Percentiles rank a stretch among this genome's conserved stretches.
Conservation (phyloP, 805 yeast species). For the Sugiyamaella boreocaroliniensis region DNA sequence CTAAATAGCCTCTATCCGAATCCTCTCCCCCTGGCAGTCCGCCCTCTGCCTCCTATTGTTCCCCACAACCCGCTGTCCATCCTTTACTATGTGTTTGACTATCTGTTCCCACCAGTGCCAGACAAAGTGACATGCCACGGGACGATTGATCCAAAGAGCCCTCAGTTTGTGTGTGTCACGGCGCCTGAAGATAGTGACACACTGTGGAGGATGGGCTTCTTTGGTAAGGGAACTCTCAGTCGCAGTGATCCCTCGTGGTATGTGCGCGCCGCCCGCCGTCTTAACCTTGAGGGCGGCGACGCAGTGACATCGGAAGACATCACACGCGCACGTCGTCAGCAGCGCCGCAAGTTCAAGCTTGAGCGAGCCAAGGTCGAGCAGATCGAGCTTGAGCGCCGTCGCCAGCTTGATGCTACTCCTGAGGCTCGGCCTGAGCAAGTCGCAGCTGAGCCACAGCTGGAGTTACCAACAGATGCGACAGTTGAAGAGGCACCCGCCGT, state of each 20-base stretch:
- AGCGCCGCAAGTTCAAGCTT: constrained; percentile 64
- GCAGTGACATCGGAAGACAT: constrained; percentile 58
- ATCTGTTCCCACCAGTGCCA: constrained; percentile 16
- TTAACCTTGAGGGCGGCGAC: constrained; percentile 40
- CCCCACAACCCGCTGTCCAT: constrained; percentile 69
- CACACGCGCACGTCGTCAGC: constrained; percentile 63
- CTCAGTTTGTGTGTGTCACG: constrained; percentile 30
- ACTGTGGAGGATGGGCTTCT: constrained; percentile 83
- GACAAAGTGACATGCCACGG: constrained; percentile 19
- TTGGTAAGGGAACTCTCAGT: constrained; percentile 86
- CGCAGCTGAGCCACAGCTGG: constrained; percentile 10
- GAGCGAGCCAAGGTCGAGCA: constrained; percentile 58
- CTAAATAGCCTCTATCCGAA: constrained; percentile 33
- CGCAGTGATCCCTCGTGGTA: constrained; percentile 92
- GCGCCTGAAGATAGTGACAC: constrained; percentile 40
- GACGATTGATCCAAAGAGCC: not conserved
- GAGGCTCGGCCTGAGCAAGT: constrained; percentile 14
- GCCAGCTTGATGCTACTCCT: constrained; percentile 33
- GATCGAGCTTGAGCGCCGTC: constrained; percentile 37
- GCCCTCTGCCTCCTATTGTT: constrained; percentile 44
- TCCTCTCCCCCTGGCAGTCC: constrained; percentile 54
- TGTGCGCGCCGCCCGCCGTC: constrained; percentile 52
- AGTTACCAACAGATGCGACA: not conserved
- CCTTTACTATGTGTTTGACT: constrained; percentile 38
- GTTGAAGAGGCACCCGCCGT: not conserved